Evolutionary conservation across 208 protist genomes (phyloP).

Genomic region (Giardia duodenalis): DNA sequence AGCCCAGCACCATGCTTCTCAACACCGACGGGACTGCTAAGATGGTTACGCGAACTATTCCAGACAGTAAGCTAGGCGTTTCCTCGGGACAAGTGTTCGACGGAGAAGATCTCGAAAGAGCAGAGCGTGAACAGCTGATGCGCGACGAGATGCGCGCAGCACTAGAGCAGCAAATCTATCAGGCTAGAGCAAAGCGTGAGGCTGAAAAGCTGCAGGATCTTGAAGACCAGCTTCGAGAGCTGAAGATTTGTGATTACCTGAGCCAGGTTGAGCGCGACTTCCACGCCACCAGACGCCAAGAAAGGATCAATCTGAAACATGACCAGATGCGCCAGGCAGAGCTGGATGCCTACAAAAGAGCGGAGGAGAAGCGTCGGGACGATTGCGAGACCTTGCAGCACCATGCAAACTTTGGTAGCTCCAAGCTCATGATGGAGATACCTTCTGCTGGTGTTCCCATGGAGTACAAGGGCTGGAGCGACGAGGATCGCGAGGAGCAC

Average conservation of each 20-base stretch:
- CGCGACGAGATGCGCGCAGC: neutral
- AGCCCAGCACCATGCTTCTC: neutral
- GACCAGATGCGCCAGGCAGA: neutral
- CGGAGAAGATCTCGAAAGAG: neutral
- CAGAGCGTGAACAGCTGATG: neutral
- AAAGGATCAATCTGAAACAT: neutral
- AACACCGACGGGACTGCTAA: neutral
- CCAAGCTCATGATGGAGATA: neutral
- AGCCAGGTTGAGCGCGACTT: neutral
- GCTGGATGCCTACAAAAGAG: neutral
- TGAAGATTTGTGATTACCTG: neutral
- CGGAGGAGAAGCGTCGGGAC: neutral
- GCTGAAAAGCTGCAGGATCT: neutral
- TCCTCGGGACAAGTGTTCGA: neutral
- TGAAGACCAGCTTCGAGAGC: neutral
- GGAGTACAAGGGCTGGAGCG: slow-evolving; percentile 5
- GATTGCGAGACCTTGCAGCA: neutral
- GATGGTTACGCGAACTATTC: neutral
- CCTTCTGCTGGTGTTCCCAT: neutral
- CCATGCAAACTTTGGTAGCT: neutral
- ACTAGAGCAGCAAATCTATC: neutral
- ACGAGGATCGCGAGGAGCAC: neutral
- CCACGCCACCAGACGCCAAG: neutral
- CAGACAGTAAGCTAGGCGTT: neutral
- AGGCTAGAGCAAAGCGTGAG: neutral